Evolutionary conservation across 306 rosid genomes (phyloP).

Genomic region (Quercus parvula): DNA sequence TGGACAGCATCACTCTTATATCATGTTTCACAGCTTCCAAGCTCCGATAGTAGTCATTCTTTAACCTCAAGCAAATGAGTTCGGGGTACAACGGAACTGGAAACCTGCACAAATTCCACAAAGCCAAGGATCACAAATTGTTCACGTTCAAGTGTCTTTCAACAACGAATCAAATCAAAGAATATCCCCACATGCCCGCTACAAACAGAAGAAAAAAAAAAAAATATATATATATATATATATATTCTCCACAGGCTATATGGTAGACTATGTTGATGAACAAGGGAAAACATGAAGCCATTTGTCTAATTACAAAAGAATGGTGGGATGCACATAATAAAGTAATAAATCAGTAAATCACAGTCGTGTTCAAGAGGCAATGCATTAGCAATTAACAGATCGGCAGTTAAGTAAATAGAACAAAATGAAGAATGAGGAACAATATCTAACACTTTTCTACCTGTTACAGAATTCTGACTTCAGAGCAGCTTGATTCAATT

Average conservation of each 20-base stretch:
- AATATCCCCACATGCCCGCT: background rate
- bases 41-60: constrained; percentile 65
- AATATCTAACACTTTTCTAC: constrained; percentile 26
- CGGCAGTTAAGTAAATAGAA: background rate
- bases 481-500: constrained; percentile 51
- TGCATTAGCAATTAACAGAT: background rate
- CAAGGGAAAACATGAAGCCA: background rate
- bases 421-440: background rate
- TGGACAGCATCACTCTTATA: constrained; percentile 53
- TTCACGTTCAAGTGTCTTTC: background rate
- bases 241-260: background rate
- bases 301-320: background rate
- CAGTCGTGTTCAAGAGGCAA: background rate
- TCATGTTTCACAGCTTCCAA: constrained; percentile 72
- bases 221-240: too few species aligned
- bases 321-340: background rate
- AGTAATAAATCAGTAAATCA: background rate
- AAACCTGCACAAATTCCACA: constrained; percentile 45
- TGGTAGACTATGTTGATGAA: background rate
- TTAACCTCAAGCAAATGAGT: constrained; percentile 53
- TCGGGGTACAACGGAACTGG: constrained; percentile 66
- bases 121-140: constrained; percentile 20
- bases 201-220: background rate
- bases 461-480: constrained; percentile 65
- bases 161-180: background rate